Base-by-base conservation (phyloP, 495 filamentous ascomycete genomes). In the Penicillium arizonense region DNA sequence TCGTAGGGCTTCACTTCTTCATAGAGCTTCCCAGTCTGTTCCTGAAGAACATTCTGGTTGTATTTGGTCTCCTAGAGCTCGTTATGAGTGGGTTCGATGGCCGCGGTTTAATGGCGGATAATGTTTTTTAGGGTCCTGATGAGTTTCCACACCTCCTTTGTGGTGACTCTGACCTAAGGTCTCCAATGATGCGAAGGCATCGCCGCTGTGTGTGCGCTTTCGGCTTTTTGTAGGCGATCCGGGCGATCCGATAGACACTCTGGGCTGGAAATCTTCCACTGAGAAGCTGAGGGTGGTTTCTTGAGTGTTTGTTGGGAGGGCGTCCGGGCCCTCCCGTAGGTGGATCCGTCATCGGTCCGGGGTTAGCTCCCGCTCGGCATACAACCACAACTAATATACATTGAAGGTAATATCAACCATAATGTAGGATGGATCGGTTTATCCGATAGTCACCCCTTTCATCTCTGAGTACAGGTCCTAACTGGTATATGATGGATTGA, bases 281-380 rank as follows among this genome's bases (percentile, higher is more conserved):
- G 49, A 9, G 30, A 49, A 40, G 32, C 38, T 40, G 38, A 24
- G 35, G 56, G 11, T 49, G 44, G 38, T 45, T 47, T 47, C 56
- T 42, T 54, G 56, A 6, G 56, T 53, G 56, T 54, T 58, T 52
- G 56, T 54, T 54, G 50, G 45, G 56, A 41, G 12, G 50, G 32
- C 41, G 2, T 34, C 53, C 46, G 56, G 56, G 50, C 41, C 40
- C 50, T 54, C 50, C 55, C 55, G 50, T 24, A 20, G 40, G 50
- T 50, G 55, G 55, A 40, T 56, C 46, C 45, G 52, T 39, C 52
- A 55, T 55, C 52, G 52, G n/a, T 55, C 30, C 0, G 39, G 5
- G 52, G 28, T 38, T 55, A 55, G 52, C 12, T 49, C 38, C 44
- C 52, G 38, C 30, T 55, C 52, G 52, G 38, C 32, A 50, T 20